phyloP scores from a whole-genome alignment of 345 rosid genomes.

The Abelmoschus esculentus region DNA sequence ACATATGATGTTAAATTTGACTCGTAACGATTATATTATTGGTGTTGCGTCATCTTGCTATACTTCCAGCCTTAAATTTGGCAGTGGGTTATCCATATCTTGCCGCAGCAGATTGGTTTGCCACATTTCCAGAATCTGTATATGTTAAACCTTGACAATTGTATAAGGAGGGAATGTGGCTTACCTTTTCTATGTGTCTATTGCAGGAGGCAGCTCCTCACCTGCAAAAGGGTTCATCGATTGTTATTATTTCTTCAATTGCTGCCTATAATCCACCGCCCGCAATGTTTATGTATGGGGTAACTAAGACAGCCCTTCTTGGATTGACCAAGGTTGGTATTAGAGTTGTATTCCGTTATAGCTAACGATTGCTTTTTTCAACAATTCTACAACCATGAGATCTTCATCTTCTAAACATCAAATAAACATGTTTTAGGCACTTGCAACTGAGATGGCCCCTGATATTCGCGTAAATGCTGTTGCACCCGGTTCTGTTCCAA shows the following conservation, averaged over 20 bases:
- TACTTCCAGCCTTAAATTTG: not conserved
- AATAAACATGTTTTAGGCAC: constrained; percentile 42
- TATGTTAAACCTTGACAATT: not conserved
- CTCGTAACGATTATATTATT: not conserved
- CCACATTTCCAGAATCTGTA: not conserved
- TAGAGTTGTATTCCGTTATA: not conserved
- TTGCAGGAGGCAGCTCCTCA: constrained; percentile 75
- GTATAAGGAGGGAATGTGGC: not conserved
- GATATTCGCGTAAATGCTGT: constrained; percentile 71
- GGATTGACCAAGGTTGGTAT: constrained; percentile 75
- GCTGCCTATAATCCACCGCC: constrained; percentile 54
- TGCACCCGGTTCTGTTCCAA: constrained; percentile 94
- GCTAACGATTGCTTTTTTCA: not conserved
- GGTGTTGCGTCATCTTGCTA: not conserved
- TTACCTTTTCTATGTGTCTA: not conserved
- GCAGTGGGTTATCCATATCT: not conserved
- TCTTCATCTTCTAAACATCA: not conserved
- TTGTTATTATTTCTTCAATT: constrained; percentile 69
- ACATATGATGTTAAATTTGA: not conserved
- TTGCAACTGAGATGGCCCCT: constrained; percentile 82
- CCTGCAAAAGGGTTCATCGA: constrained; percentile 66
- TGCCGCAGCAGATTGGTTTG: not conserved
- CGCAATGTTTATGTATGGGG: constrained; percentile 82
- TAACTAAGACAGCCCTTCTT: constrained; percentile 86
- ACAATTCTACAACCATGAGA: not conserved